Percentiles rank a stretch among this genome's conserved stretches.
Evolutionary conservation across 2,329 filamentous ascomycete genomes (phyloP).

Genomic region (Hypocreales sp.): DNA sequence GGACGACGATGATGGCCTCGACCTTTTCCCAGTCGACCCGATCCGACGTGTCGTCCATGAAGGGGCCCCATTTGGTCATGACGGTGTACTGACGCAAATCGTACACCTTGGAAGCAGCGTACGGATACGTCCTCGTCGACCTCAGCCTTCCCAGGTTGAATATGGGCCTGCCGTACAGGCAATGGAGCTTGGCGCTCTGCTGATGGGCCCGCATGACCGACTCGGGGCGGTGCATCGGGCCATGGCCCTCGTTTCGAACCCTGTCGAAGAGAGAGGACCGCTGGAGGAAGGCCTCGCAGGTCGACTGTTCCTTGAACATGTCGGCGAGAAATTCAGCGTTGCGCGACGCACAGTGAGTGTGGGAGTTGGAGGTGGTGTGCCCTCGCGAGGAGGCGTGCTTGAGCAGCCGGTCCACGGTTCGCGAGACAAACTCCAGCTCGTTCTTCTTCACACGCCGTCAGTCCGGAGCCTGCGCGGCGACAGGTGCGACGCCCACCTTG

Average conservation of each 20-base stretch:
- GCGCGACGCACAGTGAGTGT: slow-evolving; percentile 27
- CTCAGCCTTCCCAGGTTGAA: slow-evolving; percentile 20
- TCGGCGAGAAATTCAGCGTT: slow-evolving; percentile 27
- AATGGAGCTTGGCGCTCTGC: slow-evolving; percentile 55
- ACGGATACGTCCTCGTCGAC: slow-evolving; percentile 32
- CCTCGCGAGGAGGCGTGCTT: slow-evolving; percentile 22
- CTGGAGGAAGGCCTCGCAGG: slow-evolving; percentile 44
- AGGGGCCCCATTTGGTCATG: slow-evolving; percentile 54
- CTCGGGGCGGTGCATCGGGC: slow-evolving; percentile 3
- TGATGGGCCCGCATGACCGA: slow-evolving; percentile 28
- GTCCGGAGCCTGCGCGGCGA: neutral
- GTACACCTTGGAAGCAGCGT: slow-evolving; percentile 55
- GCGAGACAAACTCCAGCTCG: slow-evolving; percentile 31
- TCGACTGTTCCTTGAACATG: slow-evolving; percentile 29
- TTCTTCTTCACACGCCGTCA: slow-evolving; percentile 14
- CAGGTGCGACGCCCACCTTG: slow-evolving; percentile 20
- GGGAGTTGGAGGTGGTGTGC: slow-evolving; percentile 12
- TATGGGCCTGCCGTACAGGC: slow-evolving; percentile 49
- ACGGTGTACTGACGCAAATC: slow-evolving; percentile 54
- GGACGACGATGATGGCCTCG: slow-evolving; percentile 56
- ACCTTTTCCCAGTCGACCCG: slow-evolving; percentile 67
- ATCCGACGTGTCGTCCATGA: slow-evolving; percentile 44
- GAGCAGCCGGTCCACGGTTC: slow-evolving; percentile 28
- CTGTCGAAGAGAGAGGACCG: slow-evolving; percentile 47
- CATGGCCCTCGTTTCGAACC: slow-evolving; percentile 24